phyloP scores from a whole-genome alignment of 805 yeast genomes.

The Wickerhamomyces tratensis region DNA sequence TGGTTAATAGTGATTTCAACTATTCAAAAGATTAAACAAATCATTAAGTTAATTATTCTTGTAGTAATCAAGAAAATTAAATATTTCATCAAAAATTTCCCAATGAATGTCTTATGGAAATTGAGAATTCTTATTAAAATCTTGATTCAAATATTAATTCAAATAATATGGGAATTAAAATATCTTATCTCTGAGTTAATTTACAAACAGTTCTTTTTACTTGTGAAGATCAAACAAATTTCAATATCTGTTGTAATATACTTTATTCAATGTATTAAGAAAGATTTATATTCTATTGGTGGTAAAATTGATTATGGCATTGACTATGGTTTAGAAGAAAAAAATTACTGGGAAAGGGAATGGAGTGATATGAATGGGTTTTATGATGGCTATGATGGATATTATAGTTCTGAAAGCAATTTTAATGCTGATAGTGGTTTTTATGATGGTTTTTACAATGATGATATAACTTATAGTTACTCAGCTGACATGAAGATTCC shows the following conservation, averaged over 20 bases:
- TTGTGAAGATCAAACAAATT: background rate
- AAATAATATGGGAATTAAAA: slow-evolving; percentile 10
- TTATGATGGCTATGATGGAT: too few species aligned
- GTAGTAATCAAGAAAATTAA: slow-evolving; percentile 9
- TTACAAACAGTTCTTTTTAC: slow-evolving; percentile 5
- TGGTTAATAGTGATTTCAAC: slow-evolving; percentile 11
- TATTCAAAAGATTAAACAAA: slow-evolving; percentile 14
- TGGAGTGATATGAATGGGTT: too few species aligned
- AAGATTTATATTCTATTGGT: background rate
- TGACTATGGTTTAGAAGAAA: background rate
- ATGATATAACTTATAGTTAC: too few species aligned
- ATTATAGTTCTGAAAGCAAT: too few species aligned
- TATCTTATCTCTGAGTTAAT: slow-evolving; percentile 5
- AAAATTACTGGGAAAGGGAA: slow-evolving; percentile 1
- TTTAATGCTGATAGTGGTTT: too few species aligned
- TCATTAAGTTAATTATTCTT: slow-evolving; percentile 6
- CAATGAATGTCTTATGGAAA: slow-evolving; percentile 11
- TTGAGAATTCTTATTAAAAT: slow-evolving; percentile 9
- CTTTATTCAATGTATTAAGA: background rate
- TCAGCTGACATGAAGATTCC: too few species aligned
- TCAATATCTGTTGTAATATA: background rate
- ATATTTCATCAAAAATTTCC: slow-evolving; percentile 8
- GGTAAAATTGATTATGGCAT: background rate
- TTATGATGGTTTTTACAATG: too few species aligned
- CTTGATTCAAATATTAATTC: slow-evolving; percentile 8